Evolutionary conservation across 2,329 filamentous ascomycete species (phyloP), one percentile per base, ranked within the genome.

Genomic region (Botryotinia calthae): DNA sequence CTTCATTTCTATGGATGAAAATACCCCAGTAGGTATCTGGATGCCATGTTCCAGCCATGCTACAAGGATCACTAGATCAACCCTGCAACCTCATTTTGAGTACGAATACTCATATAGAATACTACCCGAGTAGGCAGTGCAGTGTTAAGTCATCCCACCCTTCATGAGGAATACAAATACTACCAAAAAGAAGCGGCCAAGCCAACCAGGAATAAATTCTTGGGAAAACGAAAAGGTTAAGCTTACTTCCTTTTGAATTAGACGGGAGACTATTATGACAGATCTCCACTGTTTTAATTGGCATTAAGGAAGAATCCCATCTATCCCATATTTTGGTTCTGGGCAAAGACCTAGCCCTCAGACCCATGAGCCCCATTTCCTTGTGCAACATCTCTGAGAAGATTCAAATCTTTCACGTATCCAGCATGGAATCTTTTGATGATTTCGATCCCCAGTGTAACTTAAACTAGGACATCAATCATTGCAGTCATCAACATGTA

Each of bases 321-420:
- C 40, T 64, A 64, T 28, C 51, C n/a, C 51, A 56, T 56, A 18
- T 28, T 42, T 18, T 67, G 48, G 18, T 31, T 56, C 65, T 67
- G 48, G n/a, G 48, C 48, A 56, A 28, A 54, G 63, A 31, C 48
- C 65, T 37, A 56, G 48, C 34, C 25, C 40, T 42, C 18, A 25
- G n/a, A 66, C 51, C 34, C 48, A 56, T 56, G 48, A 56, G 48
- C 25, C 34, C 46, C 20, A 48, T 34, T 56, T n/a, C 48, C 65
- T 56, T 12, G 48, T 42, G 34, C 46, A 40, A 31, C 31, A 37
- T 51, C 34, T 54, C 64, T 46, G 18, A 67, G 25, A 28, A 56
- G 48, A 40, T 22, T 67, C 34, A 67, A 56, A 56, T 67, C 48
- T 67, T 67, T 56, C 65, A 67, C 48, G 65, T 56, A 67, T 40